Evolutionary conservation across 164 flowering plant species (phyloP), one percentile per base, ranked within the genome.

Genomic region (Piper betle): DNA sequence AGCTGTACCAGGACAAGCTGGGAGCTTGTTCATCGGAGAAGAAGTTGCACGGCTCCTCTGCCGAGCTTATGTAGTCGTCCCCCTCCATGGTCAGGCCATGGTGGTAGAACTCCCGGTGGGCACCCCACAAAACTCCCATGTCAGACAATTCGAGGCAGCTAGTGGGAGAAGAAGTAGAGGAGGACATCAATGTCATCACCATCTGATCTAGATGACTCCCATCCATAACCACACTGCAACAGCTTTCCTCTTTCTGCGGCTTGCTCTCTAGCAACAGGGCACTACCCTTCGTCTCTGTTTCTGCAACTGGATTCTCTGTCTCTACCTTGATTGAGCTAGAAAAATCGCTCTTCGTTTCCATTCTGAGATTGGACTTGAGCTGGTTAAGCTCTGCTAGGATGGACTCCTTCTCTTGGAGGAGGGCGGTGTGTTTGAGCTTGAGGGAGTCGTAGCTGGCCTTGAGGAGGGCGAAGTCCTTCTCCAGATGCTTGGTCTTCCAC

Each of bases 21-120:
- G 96, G 93, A 50, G 96, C 73, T 70, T 87, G 94, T n/a, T 87
- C 96, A 39, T 92, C 98, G 0, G 90, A 78, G 74, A 89, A 89
- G 78, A 84, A 79, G 52, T 79, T 77, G 69, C 97, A 90, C 4
- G 87, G 41, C 55, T 55, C 54, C 20, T 87, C 95, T 9, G 86
- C 96, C 2, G 78, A 74, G 56, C 78, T 72, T 56, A 88, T 77
- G 79, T 86, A 88, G 64, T 88, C 81, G 62, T 72, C 85, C 33
- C 33, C 33, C 68, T 79, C 90, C 80, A 84, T 81, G 8, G 69
- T 79, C 73, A 77, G 89, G 50, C 33, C 33, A 25, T 46, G 46
- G 11, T 42, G 50, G 10, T 74, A 83, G 53, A 71, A 74, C 0
- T 60, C 62, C 68, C 63, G 74, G 63, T 66, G 75, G 68, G 75